Percentiles rank a stretch among this genome's conserved stretches.
phyloP scores from a whole-genome alignment of 2,329 filamentous ascomycete genomes.

The Aspergillus aculeatus region DNA sequence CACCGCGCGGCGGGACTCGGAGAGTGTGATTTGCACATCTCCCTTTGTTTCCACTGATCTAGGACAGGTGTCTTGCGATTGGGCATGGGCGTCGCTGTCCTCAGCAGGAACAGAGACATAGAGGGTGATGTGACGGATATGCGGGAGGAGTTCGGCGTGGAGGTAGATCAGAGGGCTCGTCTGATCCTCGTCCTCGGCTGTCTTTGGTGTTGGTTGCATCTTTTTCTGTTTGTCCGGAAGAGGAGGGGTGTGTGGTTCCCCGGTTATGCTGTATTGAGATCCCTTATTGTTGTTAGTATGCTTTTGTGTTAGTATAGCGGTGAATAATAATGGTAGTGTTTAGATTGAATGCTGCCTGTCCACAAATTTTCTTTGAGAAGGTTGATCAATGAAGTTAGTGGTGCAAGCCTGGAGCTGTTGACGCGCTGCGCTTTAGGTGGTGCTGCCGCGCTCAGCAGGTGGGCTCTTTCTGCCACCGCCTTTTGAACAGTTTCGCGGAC shows the following conservation, averaged over 20 bases:
- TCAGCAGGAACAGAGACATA: constrained; percentile 49
- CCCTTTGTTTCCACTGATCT: not conserved
- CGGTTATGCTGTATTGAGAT: too few species aligned
- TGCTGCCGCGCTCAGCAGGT: not conserved
- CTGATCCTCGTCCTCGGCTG: not conserved
- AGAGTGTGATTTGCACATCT: constrained; percentile 29
- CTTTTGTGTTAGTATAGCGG: not conserved
- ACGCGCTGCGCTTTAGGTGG: not conserved
- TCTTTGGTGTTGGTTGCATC: not conserved
- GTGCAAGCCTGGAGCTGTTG: not conserved
- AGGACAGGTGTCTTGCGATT: not conserved
- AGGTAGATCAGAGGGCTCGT: constrained; percentile 35
- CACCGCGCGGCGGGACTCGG: constrained; percentile 36
- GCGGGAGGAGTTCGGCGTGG: constrained; percentile 60
- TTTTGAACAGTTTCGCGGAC: not conserved
- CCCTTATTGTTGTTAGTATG: not conserved
- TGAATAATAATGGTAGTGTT: too few species aligned
- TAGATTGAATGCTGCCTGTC: too few species aligned
- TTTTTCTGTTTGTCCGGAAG: not conserved
- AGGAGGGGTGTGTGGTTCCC: too few species aligned
- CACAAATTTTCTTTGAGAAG: too few species aligned
- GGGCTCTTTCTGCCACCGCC: not conserved
- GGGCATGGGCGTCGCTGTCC: constrained; percentile 5
- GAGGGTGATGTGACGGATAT: constrained; percentile 61
- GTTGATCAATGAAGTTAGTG: constrained; percentile 7